phyloP scores from a whole-genome alignment of 768 basidiomycete genomes.

The Panaeolus cyanescens region DNA sequence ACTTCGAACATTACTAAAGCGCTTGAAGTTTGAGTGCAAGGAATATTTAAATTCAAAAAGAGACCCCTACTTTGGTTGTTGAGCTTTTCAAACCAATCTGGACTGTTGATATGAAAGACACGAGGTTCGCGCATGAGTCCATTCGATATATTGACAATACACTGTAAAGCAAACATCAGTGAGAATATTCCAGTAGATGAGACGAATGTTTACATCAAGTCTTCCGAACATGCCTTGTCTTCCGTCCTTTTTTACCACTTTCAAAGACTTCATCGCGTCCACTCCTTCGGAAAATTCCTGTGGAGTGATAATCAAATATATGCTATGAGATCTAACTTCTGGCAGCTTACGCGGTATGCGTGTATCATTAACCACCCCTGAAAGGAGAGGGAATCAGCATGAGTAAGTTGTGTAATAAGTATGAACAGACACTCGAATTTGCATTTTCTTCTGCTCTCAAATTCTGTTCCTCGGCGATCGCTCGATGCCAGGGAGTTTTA shows the following conservation, averaged over 20 bases:
- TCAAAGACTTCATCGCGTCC: slow-evolving; percentile 23
- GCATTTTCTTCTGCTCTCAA: slow-evolving; percentile 14
- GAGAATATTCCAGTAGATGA: neutral
- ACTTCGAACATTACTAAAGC: slow-evolving; percentile 34
- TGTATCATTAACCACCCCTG: slow-evolving; percentile 34
- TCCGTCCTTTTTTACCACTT: slow-evolving; percentile 7
- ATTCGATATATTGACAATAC: slow-evolving; percentile 31
- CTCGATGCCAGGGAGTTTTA: slow-evolving; percentile 29
- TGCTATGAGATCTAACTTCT: neutral
- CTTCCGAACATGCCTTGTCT: slow-evolving; percentile 11
- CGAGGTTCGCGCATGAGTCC: slow-evolving; percentile 40
- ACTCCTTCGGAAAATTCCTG: slow-evolving; percentile 33
- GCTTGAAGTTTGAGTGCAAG: neutral
- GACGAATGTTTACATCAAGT: slow-evolving; percentile 10
- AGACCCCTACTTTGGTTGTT: slow-evolving; percentile 35
- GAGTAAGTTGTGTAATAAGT: neutral
- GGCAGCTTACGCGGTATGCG: slow-evolving; percentile 29
- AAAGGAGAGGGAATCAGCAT: neutral
- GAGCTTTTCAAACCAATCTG: slow-evolving; percentile 34
- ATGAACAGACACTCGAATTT: slow-evolving; percentile 19
- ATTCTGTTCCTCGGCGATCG: slow-evolving; percentile 19
- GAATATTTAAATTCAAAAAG: neutral
- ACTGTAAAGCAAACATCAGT: slow-evolving; percentile 20
- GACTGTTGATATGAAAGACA: slow-evolving; percentile 34
- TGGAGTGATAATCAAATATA: neutral